phyloP scores from a whole-genome alignment of 129 eudicot genomes.

The Centrapalus pauciflorus region DNA sequence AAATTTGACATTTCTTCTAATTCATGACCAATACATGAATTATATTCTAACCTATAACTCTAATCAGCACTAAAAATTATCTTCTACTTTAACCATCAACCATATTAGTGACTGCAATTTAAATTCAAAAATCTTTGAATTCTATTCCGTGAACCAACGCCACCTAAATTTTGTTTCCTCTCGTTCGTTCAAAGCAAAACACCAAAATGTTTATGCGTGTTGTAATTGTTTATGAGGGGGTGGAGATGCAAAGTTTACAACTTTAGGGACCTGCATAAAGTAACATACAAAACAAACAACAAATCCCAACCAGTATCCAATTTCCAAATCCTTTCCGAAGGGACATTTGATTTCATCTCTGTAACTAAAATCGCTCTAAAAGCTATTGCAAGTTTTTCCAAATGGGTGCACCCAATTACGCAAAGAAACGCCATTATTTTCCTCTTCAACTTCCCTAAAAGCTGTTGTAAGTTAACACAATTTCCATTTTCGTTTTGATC shows the following conservation, averaged over 20 bases:
- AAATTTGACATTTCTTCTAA: too few relatives aligned
- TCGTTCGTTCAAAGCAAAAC: too few relatives aligned
- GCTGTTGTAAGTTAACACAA: conserved; percentile 9
- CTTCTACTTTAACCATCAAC: too few relatives aligned
- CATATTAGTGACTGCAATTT: too few relatives aligned
- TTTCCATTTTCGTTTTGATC: conserved; percentile 6
- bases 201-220: too few relatives aligned
- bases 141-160: too few relatives aligned
- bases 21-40: too few relatives aligned
- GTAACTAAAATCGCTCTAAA: conserved; percentile 27
- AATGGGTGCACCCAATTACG: conserved; percentile 6
- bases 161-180: too few relatives aligned
- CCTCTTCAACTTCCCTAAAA: conserved; percentile 12
- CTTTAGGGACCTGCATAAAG: conserved; percentile 23
- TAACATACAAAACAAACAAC: conserved; percentile 21
- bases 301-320: conserved; percentile 27
- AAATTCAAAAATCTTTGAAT: too few relatives aligned
- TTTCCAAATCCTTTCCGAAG: conserved; percentile 10
- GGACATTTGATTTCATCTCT: conserved; percentile 15
- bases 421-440: conserved; percentile 2
- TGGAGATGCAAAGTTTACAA: not conserved
- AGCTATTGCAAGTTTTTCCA: conserved; percentile 6
- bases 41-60: too few relatives aligned
- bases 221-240: not conserved
- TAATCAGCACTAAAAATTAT: too few relatives aligned